Evolutionary conservation across 345 rosid genomes (phyloP).

Genomic region (Cochlearia excelsa): DNA sequence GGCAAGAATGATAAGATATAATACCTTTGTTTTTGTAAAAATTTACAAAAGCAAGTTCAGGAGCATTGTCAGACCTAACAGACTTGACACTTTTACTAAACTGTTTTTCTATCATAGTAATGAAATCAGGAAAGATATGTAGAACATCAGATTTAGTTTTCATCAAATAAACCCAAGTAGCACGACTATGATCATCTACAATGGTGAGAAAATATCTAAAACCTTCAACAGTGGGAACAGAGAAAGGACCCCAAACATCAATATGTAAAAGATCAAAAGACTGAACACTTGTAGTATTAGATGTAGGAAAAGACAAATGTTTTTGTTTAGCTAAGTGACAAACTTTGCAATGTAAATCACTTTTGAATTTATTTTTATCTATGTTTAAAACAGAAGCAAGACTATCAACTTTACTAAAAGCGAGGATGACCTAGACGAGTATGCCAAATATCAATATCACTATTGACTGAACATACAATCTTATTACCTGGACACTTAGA

Average conservation of each 20-base stretch:
- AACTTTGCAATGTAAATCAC: not conserved
- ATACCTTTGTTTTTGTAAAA: not conserved
- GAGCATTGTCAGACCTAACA: no score
- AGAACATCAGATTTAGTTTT: no score
- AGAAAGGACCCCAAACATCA: not conserved
- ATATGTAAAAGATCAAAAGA: not conserved
- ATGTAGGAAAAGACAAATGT: not conserved
- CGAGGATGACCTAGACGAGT: not conserved
- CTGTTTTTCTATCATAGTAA: no score
- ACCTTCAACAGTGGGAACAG: not conserved
- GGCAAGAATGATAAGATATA: not conserved
- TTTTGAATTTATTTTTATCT: no score
- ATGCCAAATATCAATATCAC: not conserved
- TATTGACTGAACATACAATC: not conserved
- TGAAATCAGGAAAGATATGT: no score
- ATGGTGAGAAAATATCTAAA: not conserved
- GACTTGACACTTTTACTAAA: no score
- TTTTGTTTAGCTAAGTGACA: not conserved
- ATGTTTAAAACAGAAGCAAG: not conserved
- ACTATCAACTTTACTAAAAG: not conserved
- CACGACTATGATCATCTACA: not conserved
- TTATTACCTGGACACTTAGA: not conserved
- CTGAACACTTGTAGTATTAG: not conserved
- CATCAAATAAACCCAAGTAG: not conserved
- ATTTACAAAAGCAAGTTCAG: not conserved